These are phyloP conservation scores for Penicillium glabrum DNA, from an alignment of 2,329 filamentous ascomycete species.

Conservation along the genomic window DNA sequence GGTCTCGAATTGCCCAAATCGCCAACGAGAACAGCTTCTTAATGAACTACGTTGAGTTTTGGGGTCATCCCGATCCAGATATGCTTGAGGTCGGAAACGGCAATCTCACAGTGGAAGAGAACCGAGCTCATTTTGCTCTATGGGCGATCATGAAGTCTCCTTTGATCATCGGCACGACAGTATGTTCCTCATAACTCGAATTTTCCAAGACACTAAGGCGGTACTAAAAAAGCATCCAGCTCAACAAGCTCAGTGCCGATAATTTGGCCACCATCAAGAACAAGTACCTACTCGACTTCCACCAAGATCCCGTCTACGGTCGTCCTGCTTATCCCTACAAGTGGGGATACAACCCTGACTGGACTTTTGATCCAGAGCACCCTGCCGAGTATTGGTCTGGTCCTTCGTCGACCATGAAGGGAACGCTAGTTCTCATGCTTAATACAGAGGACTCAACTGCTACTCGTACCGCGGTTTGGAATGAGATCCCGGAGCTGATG, in stretches of 20 bases:
- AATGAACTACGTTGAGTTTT: constrained; percentile 48
- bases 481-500: constrained; percentile 30
- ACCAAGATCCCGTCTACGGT: constrained; percentile 49
- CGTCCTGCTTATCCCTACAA: constrained; percentile 45
- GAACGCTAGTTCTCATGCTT: constrained; percentile 33
- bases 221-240: constrained; percentile 16
- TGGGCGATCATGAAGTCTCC: constrained; percentile 55
- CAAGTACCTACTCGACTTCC: constrained; percentile 40
- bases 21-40: constrained; percentile 52
- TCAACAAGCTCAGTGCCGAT: constrained; percentile 36
- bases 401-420: constrained; percentile 26
- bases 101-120: constrained; percentile 47
- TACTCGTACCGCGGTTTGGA: constrained; percentile 28
- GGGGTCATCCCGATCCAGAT: constrained; percentile 53
- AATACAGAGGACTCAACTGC: constrained; percentile 27
- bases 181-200: constrained; percentile 12
- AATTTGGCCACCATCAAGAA: constrained; percentile 48
- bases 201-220: background rate
- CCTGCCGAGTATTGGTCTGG: constrained; percentile 40
- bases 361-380: constrained; percentile 33
- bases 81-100: constrained; percentile 55
- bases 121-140: constrained; percentile 52
- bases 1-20: constrained; percentile 40
- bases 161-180: constrained; percentile 48
- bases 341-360: constrained; percentile 36